Base-by-base conservation (phyloP, 768 basidiomycete species). In the Pulveroboletus sp. region DNA sequence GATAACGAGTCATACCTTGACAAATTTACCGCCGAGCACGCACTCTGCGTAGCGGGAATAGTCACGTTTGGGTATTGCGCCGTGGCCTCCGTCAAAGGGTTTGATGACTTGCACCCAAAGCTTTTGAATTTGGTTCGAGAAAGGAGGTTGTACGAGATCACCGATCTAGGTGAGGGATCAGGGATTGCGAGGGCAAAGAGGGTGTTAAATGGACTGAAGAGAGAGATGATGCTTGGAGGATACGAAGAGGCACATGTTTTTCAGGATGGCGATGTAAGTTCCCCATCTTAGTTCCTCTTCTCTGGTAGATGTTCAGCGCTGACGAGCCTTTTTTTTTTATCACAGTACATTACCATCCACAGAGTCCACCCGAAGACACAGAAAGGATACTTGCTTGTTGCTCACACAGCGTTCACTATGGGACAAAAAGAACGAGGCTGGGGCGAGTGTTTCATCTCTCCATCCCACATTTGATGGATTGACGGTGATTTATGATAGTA, bases 61-160 rank as follows among this genome's bases (percentile, higher is more conserved):
- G 87, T 89, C 16, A 81, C 94, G 0, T 98, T 98, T 70, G 87
- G 88, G 31, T 83, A 81, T 59, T 89, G 82, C 20, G 97, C 89
- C 5, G 80, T 90, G 47, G 97, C 94, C 2, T 94, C 90, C 14
- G 93, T 94, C 57, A 97, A 97, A 68, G 97, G 95, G 17, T 97
- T 95, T 62, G 97, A 99, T 59, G 97, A 99, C 57, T 69, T 99
- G 19, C 97, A 98, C 63, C 95, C 95, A 4, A 95, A 93, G 65
- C 69, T 95, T n/a, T 69, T 99, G 31, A 81, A 97, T 63, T 74
- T 99, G 41, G 97, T 98, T 10, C 74, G 72, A 13, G 97, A 99
- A 66, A 84, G 80, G 61, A 76, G 93, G 52, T 66, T 67, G 54
- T 99, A 99, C 61, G 85, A 90, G 55, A 58, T 88, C 13, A 82